Evolutionary conservation across 106 monocot genomes (phyloP), one percentile per base, ranked within the genome.

Genomic region (Amphibolis antarctica): DNA sequence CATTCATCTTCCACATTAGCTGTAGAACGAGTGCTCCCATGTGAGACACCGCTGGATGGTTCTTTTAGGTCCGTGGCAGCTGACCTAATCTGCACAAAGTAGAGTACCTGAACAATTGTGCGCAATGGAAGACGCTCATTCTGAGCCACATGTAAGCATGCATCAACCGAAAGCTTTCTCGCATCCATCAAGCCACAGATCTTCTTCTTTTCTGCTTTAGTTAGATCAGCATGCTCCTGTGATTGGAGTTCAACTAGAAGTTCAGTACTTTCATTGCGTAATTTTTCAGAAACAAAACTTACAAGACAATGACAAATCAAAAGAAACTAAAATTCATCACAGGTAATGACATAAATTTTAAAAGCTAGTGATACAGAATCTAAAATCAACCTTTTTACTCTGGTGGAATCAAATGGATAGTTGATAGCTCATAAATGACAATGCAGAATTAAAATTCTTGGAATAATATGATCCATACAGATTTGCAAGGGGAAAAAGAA

Each of bases 41-140:
- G 29, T 19, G 46, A 63, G 13, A 19, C 24, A 46, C 17, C 25
- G 18, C 27, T 63, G 13, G 25, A 12, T 27, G 43, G 23, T 18
- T 46, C 23, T 20, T 22, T 61, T 7, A 28, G 12, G 19, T 31
- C 15, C 15, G 0, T 14, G 7, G 65, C 30, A 20, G 64, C 63
- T 55, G 60, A 27, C 1, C 74, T 46, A 10, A 64, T 15, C 44
- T 78, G 78, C 51, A 66, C 74, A 9, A 68, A 59, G 72, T 76
- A 81, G 45, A 81, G 80, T 9, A 81, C 71, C 29, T 68, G 80
- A 11, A 81, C 76, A 12, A 81, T 58, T 13, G 63, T 57, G 3
- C 76, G 71, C 9, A 81, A 60, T 23, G 80, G 80, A 13, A 81
- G 76, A 0, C 80, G 71, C 31, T 81, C 72, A 18, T 81, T 81